phyloP scores from a whole-genome alignment of 208 protist genomes.

The Trypanosoma lewisi region DNA sequence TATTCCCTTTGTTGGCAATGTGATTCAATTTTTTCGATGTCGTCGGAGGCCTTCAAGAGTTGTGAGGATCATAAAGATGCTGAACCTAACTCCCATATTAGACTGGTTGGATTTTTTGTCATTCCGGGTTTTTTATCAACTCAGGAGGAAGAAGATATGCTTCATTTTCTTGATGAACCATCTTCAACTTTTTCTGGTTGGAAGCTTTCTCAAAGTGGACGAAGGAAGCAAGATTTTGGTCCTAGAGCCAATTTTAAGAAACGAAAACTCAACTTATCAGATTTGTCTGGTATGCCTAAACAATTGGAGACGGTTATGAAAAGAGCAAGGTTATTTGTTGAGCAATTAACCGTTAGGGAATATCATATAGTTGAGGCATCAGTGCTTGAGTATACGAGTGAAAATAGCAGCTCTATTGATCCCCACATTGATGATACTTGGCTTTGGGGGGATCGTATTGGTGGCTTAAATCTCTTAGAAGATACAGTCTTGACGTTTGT shows the following conservation, averaged over 20 bases:
- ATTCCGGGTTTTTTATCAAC: slow-evolving; percentile 41
- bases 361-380: slow-evolving; percentile 65
- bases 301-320: slow-evolving; percentile 44
- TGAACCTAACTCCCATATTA: slow-evolving; percentile 3
- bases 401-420: slow-evolving; percentile 73
- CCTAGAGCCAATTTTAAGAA: slow-evolving; percentile 88
- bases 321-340: slow-evolving; percentile 23
- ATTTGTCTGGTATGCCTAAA: slow-evolving; percentile 52
- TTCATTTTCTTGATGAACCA: slow-evolving; percentile 65
- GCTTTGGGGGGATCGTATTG: slow-evolving; percentile 87
- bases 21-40: slow-evolving; percentile 31
- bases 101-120: slow-evolving; percentile 47
- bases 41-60: slow-evolving; percentile 15
- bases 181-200: slow-evolving; percentile 54
- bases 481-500: slow-evolving; percentile 84
- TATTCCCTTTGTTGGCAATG: slow-evolving; percentile 53
- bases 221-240: slow-evolving; percentile 85
- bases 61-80: slow-evolving; percentile 48
- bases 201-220: slow-evolving; percentile 85
- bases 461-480: slow-evolving; percentile 66
- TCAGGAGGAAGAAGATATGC: slow-evolving; percentile 43
- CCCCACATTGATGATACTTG: slow-evolving; percentile 90
- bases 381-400: slow-evolving; percentile 66
- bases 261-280: slow-evolving; percentile 60
- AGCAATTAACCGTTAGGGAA: slow-evolving; percentile 30